Conservation (phyloP, 1,284 basidiomycete species). For the Pseudozyma hubeiensis region DNA sequence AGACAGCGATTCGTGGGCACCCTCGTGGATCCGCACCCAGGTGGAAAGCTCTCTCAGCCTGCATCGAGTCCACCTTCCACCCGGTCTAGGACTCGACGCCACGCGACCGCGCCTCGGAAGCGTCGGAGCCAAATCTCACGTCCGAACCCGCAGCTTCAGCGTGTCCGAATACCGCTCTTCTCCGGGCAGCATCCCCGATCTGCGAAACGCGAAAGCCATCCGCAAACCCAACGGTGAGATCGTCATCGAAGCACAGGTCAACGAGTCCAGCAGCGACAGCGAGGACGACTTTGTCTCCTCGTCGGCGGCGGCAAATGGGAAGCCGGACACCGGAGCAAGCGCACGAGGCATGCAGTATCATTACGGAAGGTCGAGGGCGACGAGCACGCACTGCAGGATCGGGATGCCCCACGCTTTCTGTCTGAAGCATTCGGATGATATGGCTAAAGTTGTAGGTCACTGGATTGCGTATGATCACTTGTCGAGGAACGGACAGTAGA, state of each 20-base stretch:
- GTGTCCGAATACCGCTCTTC: conserved; percentile 33
- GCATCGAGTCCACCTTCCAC: conserved; percentile 27
- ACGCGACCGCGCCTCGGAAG: neutral
- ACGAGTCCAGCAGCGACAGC: conserved; percentile 21
- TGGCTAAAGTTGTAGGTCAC: conserved; percentile 31
- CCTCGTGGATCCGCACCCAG: conserved; percentile 46
- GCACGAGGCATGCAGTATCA: conserved; percentile 16
- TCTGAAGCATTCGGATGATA: conserved; percentile 36
- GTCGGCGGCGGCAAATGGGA: neutral
- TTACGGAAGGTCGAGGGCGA: conserved; percentile 18
- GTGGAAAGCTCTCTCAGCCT: conserved; percentile 30
- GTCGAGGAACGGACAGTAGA: conserved; percentile 1
- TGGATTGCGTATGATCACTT: conserved; percentile 42
- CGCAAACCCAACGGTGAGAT: conserved; percentile 46
- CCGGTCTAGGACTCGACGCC: conserved; percentile 2
- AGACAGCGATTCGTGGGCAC: conserved; percentile 47
- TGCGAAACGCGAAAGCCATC: conserved; percentile 35
- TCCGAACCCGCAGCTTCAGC: conserved; percentile 37
- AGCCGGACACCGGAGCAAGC: neutral
- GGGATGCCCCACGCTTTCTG: conserved; percentile 61
- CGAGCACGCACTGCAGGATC: conserved; percentile 44
- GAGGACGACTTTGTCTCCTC: conserved; percentile 4
- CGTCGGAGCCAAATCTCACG: conserved; percentile 1
- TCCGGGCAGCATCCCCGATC: conserved; percentile 20
- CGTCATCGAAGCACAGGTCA: conserved; percentile 40